Evolutionary conservation across 129 eudicot species (phyloP).

Genomic region (Heracleum sosnowskyi): DNA sequence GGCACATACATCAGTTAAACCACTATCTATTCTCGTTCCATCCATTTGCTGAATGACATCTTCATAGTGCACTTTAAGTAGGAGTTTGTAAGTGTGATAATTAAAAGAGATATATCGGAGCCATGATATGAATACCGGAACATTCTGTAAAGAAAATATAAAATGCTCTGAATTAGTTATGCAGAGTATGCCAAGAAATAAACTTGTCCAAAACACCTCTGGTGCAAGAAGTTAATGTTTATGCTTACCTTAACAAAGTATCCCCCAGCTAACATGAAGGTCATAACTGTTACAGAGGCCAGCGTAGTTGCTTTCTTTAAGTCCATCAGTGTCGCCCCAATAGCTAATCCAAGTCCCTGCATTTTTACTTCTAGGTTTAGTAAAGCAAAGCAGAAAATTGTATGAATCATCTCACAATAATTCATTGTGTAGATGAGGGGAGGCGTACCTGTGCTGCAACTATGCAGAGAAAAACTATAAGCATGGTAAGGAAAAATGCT

Average conservation of each 20-base stretch:
- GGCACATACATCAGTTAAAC: slow-evolving; percentile 55
- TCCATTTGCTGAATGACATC: slow-evolving; percentile 38
- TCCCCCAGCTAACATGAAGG: slow-evolving; percentile 94
- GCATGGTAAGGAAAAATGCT: slow-evolving; percentile 64
- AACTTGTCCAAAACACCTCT: not conserved
- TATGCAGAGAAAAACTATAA: slow-evolving; percentile 74
- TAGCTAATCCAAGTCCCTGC: slow-evolving; percentile 79
- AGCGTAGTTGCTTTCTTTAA: slow-evolving; percentile 77
- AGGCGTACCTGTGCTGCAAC: slow-evolving; percentile 86
- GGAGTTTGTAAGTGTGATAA: slow-evolving; percentile 94
- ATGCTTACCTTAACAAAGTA: slow-evolving; percentile 64
- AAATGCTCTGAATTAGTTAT: not conserved
- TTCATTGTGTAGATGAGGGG: not conserved
- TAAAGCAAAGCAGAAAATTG: not conserved
- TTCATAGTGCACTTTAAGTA: slow-evolving; percentile 81
- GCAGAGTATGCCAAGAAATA: not conserved
- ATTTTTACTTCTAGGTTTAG: slow-evolving; percentile 11
- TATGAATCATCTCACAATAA: not conserved
- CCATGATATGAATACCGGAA: slow-evolving; percentile 88
- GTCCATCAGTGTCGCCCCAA: slow-evolving; percentile 81
- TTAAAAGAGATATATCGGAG: slow-evolving; percentile 84
- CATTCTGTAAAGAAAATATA: slow-evolving; percentile 39
- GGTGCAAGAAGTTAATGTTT: not conserved
- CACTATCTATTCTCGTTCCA: slow-evolving; percentile 60
- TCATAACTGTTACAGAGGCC: slow-evolving; percentile 84